Evolutionary conservation across 2,329 filamentous ascomycete genomes (phyloP), one percentile per base, ranked within the genome.

Genomic region (Epichloe sylvatica): DNA sequence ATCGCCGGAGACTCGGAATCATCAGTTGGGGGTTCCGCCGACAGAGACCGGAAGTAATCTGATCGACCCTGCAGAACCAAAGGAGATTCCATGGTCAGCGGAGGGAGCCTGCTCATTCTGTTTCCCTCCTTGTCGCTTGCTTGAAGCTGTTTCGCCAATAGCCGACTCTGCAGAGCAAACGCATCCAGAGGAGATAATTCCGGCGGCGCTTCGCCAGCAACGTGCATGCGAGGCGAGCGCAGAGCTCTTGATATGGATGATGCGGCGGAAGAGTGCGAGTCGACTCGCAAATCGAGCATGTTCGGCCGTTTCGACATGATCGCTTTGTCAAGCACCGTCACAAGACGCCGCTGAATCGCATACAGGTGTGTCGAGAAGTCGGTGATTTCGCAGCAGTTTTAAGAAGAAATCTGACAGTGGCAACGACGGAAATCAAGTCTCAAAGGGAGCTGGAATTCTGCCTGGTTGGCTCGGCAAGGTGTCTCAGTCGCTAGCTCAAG

Each of bases 161-260:
- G 71, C 51, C 91, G 83, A 59, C 90, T 94, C 63, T 97, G 91
- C 54, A 91, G 76, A 21, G 91, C 91, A 63, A 98, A 94, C 45
- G 91, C 91, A 74, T 98, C 92, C 55, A 98, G 77, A 11, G 92
- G 92, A 7, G 92, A 97, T 50, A 97, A 75, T 47, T 92, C 86
- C 5, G 92, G 92, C 19, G 92, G 91, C 1, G 85, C 77, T 58
- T 91, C 86, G 53, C 86, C 86, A 51, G 84, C 84, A 51, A 86
- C 75, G 65, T 89, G 84, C 52, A 88, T 70, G 53, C 84, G 81
- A 40, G 85, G 84, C n/a, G 85, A 89, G 55, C 75, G 73, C 35
- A 83, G 67, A n/a, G 78, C 76, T 49, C 73, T 74, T 17, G 75
- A 71, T 48, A 71, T 61, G 11, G 68, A 57, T 46, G 69, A 70